A percentile compares a stretch with the other conserved stretches of the same genome.
Evolutionary conservation across 495 filamentous ascomycete genomes (phyloP).

Genomic region (Beverwykella pulmonaria): DNA sequence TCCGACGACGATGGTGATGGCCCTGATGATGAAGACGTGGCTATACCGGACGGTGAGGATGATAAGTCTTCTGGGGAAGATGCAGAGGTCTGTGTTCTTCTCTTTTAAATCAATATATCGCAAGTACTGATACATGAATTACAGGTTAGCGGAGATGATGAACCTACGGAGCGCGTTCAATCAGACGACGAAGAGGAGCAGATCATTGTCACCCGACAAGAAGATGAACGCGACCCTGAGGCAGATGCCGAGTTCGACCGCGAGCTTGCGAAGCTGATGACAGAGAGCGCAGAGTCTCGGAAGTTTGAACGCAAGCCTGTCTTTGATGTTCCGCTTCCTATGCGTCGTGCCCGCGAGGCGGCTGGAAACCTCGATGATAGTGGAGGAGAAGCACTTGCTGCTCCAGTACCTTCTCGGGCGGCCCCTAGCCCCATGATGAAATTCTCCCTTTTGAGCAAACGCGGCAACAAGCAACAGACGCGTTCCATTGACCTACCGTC

Average conservation of each 20-base stretch:
- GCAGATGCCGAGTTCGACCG: conserved; percentile 96
- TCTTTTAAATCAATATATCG: neutral
- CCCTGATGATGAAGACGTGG: conserved; percentile 49
- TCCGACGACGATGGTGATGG: conserved; percentile 43
- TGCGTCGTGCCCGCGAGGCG: conserved; percentile 71
- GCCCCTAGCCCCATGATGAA: conserved; percentile 71
- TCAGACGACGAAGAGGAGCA: conserved; percentile 81
- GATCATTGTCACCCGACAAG: conserved; percentile 84
- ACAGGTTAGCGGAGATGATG: conserved; percentile 30
- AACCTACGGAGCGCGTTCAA: conserved; percentile 59
- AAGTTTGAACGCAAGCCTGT: conserved; percentile 92
- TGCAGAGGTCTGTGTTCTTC: conserved; percentile 51
- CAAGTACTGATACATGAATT: conserved; percentile 9
- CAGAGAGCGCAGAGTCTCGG: conserved; percentile 89
- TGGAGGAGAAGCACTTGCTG: conserved; percentile 47
- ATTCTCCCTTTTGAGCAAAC: conserved; percentile 94
- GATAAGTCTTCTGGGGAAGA: conserved; percentile 63
- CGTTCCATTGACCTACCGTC: conserved; percentile 92
- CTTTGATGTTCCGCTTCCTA: conserved; percentile 92
- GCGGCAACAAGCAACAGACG: conserved; percentile 95
- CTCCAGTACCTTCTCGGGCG: conserved; percentile 25
- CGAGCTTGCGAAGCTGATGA: conserved; percentile 98
- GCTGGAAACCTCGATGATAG: conserved; percentile 53
- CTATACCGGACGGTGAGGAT: conserved; percentile 59
- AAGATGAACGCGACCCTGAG: conserved; percentile 90